A percentile compares a stretch with the other conserved stretches of the same genome.
phyloP scores from a whole-genome alignment of 2,329 filamentous ascomycete species.

The Venturia effusa region DNA sequence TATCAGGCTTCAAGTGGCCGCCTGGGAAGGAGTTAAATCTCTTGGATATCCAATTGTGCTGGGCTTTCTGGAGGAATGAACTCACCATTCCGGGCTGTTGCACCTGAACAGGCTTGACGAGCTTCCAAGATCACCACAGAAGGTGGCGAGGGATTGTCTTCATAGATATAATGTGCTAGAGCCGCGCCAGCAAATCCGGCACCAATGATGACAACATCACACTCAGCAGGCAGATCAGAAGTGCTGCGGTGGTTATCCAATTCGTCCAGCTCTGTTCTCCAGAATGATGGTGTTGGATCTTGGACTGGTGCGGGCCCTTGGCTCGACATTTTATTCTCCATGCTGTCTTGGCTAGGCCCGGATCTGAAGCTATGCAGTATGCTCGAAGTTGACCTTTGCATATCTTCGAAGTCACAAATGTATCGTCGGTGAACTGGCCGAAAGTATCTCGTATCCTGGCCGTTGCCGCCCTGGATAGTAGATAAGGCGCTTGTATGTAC shows the following conservation, averaged over 20 bases:
- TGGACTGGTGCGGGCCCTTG: slow-evolving; percentile 41
- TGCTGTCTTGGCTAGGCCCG: not conserved
- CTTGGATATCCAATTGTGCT: not conserved
- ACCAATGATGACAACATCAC: slow-evolving; percentile 62
- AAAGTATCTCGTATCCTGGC: not conserved
- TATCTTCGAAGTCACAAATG: not conserved
- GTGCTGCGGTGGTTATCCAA: slow-evolving; percentile 62
- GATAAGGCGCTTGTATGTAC: not conserved
- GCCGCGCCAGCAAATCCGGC: slow-evolving; percentile 69
- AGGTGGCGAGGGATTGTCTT: slow-evolving; percentile 29
- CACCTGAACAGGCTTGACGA: slow-evolving; percentile 69
- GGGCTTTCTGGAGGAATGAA: not conserved
- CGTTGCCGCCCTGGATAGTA: not conserved
- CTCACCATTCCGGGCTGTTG: slow-evolving; percentile 39
- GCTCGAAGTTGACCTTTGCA: no score
- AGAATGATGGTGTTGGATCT: slow-evolving; percentile 56
- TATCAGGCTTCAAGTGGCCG: not conserved
- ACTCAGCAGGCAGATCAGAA: slow-evolving; percentile 45
- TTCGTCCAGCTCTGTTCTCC: slow-evolving; percentile 58
- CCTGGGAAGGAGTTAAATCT: not conserved
- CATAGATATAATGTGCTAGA: slow-evolving; percentile 50
- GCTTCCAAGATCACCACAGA: slow-evolving; percentile 66
- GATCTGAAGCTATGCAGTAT: not conserved
- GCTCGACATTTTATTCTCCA: not conserved
- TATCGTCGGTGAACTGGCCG: not conserved